These are phyloP conservation scores for Albifimbria verrucaria DNA, from an alignment of 2,329 filamentous ascomycete genomes.

Conservation along the genomic window DNA sequence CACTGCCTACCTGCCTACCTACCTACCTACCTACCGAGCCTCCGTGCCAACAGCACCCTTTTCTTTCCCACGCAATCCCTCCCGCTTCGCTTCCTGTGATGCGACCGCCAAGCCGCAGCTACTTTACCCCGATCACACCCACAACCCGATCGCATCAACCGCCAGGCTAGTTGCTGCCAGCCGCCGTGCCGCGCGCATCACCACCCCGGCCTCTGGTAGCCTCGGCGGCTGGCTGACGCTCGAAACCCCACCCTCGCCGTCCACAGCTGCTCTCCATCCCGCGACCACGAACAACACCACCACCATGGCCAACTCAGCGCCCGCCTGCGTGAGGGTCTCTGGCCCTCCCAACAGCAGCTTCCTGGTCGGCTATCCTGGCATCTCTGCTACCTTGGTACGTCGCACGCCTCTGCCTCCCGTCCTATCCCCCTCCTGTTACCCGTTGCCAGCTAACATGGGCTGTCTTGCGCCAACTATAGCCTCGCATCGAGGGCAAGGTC, in stretches of 20 bases:
- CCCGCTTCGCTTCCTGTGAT: too few relatives aligned
- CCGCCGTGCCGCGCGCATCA: neutral
- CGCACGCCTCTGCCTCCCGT: constrained; percentile 6
- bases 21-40: neutral
- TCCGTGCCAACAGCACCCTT: too few relatives aligned
- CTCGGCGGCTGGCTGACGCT: neutral
- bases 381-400: constrained; percentile 93
- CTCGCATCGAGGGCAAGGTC: constrained; percentile 95
- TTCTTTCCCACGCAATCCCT: neutral
- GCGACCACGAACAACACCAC: neutral
- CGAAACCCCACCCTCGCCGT: neutral
- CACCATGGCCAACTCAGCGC: constrained; percentile 28
- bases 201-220: neutral
- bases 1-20: neutral
- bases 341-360: constrained; percentile 97
- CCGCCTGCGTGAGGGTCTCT: constrained; percentile 77
- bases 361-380: constrained; percentile 93
- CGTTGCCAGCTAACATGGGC: constrained; percentile 13
- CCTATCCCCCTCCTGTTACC: constrained; percentile 7
- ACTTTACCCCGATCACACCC: neutral
- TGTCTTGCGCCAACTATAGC: constrained; percentile 48
- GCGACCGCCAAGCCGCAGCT: constrained; percentile 2
- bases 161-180: neutral
- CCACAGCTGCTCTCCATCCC: neutral
- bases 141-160: neutral